These are phyloP conservation scores for Aspergillus tubingensis DNA, from an alignment of 2,329 filamentous ascomycete genomes.

Conservation along the genomic window DNA sequence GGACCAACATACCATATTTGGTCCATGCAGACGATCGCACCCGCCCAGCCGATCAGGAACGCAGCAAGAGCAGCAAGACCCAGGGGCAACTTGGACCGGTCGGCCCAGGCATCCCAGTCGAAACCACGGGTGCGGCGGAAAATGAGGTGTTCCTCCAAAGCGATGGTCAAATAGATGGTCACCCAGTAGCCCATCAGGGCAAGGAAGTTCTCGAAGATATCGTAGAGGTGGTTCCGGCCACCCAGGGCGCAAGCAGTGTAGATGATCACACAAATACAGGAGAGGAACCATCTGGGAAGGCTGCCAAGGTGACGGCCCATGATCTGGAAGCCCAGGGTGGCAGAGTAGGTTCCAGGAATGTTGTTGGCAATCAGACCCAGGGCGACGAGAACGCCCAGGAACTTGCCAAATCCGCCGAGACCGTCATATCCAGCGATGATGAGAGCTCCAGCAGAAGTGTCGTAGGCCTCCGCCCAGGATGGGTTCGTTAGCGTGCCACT, in stretches of 20 bases:
- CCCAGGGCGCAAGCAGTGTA: conserved; percentile 40
- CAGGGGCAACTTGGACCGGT: conserved; percentile 34
- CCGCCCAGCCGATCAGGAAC: conserved; percentile 33
- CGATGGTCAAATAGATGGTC: conserved; percentile 38
- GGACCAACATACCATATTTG: conserved; percentile 35
- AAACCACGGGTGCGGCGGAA: conserved; percentile 41
- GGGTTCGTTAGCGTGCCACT: neutral
- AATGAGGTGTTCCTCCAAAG: conserved; percentile 40
- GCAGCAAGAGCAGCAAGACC: conserved; percentile 37
- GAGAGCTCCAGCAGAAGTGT: conserved; percentile 34
- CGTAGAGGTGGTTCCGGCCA: conserved; percentile 38
- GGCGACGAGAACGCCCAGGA: conserved; percentile 39
- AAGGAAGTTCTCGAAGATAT: conserved; percentile 44
- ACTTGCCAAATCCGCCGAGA: conserved; percentile 38
- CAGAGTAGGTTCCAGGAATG: conserved; percentile 40
- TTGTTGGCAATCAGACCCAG: conserved; percentile 42
- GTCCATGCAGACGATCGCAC: conserved; percentile 34
- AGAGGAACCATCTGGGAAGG: conserved; percentile 42
- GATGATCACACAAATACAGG: conserved; percentile 37
- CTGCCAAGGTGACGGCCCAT: conserved; percentile 30
- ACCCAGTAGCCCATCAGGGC: conserved; percentile 46
- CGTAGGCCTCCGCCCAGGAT: conserved; percentile 3
- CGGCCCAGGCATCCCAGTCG: conserved; percentile 39
- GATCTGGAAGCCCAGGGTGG: conserved; percentile 39
- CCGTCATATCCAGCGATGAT: conserved; percentile 33